Evolutionary conservation across 2,329 filamentous ascomycete species (phyloP).

Genomic region (Verticillium isaacii): DNA sequence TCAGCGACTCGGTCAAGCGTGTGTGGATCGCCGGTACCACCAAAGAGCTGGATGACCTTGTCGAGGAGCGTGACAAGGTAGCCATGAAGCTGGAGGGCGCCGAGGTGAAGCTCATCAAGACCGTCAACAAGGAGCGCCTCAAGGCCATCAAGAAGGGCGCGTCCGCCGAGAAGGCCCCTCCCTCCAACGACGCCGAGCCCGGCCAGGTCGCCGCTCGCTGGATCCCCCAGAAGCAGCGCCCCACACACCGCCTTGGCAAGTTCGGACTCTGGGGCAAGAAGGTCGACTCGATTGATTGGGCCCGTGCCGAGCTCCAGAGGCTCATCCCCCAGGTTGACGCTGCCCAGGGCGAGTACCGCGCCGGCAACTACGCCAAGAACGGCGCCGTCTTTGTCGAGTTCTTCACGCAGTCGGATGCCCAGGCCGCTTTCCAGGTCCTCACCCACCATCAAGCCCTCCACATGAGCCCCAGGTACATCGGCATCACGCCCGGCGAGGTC

Average conservation of each 20-base stretch:
- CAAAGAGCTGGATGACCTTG: constrained; percentile 71
- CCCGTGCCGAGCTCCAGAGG: constrained; percentile 65
- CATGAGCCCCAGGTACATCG: constrained; percentile 82
- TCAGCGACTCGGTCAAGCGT: constrained; percentile 74
- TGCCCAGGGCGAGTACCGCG: constrained; percentile 62
- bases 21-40: constrained; percentile 81
- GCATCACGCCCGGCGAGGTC: constrained; percentile 75
- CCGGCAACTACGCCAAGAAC: constrained; percentile 60
- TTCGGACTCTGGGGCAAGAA: constrained; percentile 64
- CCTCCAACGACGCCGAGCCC: constrained; percentile 59
- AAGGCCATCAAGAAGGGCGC: constrained; percentile 63
- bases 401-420: constrained; percentile 72
- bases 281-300: constrained; percentile 93
- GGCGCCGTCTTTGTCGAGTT: constrained; percentile 92
- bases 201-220: constrained; percentile 64
- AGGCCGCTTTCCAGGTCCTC: constrained; percentile 80
- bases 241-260: constrained; percentile 64
- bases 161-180: constrained; percentile 38
- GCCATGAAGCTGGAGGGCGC: constrained; percentile 81
- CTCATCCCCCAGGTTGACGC: constrained; percentile 66
- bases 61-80: constrained; percentile 74
- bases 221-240: constrained; percentile 68
- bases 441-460: constrained; percentile 83
- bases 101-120: constrained; percentile 79
- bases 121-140: constrained; percentile 66